Evolutionary conservation across 768 basidiomycete species (phyloP).

Genomic region (Mycena filopes): DNA sequence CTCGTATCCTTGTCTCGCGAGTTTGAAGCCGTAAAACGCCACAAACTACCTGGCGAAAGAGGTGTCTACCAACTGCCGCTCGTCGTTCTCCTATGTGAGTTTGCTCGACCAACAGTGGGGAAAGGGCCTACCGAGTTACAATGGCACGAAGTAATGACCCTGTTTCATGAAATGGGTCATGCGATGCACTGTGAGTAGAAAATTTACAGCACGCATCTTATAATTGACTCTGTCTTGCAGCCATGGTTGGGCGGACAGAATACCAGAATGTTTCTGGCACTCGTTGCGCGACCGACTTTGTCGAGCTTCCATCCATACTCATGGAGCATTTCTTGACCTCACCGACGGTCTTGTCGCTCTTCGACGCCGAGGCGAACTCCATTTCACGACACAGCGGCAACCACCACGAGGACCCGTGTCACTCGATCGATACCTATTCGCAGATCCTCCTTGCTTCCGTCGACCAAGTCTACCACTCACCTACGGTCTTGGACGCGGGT

Average conservation of each 20-base stretch:
- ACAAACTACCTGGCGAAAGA: constrained; percentile 66
- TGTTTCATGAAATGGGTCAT: constrained; percentile 99
- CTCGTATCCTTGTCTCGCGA: constrained; percentile 60
- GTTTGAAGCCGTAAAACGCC: constrained; percentile 72
- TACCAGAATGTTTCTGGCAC: constrained; percentile 99
- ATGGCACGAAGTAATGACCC: constrained; percentile 94
- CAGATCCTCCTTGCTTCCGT: constrained; percentile 91
- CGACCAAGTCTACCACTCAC: constrained; percentile 92
- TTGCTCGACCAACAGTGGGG: constrained; percentile 69
- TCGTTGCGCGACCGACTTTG: constrained; percentile 97
- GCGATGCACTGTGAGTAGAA: constrained; percentile 94
- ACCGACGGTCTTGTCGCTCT: constrained; percentile 82
- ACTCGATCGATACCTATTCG: constrained; percentile 87
- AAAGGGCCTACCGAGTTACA: constrained; percentile 78
- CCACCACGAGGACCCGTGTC: constrained; percentile 80
- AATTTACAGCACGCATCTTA: constrained; percentile 7
- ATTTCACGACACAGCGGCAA: constrained; percentile 62
- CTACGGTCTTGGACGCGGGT: constrained; percentile 57
- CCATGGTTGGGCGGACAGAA: constrained; percentile 97
- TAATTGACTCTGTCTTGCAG: constrained; percentile 52
- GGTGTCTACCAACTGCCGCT: constrained; percentile 90
- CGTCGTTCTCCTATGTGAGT: constrained; percentile 92
- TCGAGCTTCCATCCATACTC: constrained; percentile 96
- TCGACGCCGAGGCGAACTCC: constrained; percentile 64
- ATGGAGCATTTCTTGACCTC: constrained; percentile 99